phyloP scores from a whole-genome alignment of 2,329 filamentous ascomycete genomes.

The Trematosphaeria pertusa region DNA sequence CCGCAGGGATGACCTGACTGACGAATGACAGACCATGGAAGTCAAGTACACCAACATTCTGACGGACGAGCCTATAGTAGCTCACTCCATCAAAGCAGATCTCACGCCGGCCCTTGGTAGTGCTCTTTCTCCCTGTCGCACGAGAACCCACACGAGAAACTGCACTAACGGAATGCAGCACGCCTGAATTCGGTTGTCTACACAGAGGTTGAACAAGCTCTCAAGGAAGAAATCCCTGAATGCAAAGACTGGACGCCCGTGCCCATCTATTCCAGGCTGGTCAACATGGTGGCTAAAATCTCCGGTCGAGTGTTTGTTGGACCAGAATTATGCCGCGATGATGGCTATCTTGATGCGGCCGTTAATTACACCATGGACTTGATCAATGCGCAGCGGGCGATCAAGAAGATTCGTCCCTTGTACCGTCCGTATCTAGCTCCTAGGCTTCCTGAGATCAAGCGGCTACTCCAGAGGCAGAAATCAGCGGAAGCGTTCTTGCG shows the following conservation, averaged over 20 bases:
- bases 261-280: constrained; percentile 33
- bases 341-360: constrained; percentile 37
- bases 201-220: constrained; percentile 36
- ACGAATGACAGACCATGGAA: constrained; percentile 32
- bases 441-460: constrained; percentile 32
- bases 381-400: constrained; percentile 31
- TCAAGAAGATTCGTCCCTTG: constrained; percentile 36
- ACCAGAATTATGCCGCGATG: constrained; percentile 33
- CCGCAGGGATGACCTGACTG: constrained; percentile 6
- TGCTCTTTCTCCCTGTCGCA: neutral
- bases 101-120: constrained; percentile 46
- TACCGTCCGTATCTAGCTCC: constrained; percentile 32
- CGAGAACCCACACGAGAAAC: neutral
- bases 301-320: constrained; percentile 45
- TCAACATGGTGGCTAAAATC: constrained; percentile 42
- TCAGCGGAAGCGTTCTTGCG: constrained; percentile 20
- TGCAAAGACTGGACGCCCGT: constrained; percentile 44
- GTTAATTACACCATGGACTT: constrained; percentile 43
- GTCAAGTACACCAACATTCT: constrained; percentile 38
- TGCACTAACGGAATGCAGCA: constrained; percentile 26
- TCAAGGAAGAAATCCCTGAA: constrained; percentile 33
- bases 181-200: constrained; percentile 38
- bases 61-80: constrained; percentile 20
- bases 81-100: constrained; percentile 39
- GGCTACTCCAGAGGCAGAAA: constrained; percentile 26